These are phyloP conservation scores for Colletotrichum navitas DNA, from an alignment of 2,329 filamentous ascomycete species.

Conservation along the genomic window DNA sequence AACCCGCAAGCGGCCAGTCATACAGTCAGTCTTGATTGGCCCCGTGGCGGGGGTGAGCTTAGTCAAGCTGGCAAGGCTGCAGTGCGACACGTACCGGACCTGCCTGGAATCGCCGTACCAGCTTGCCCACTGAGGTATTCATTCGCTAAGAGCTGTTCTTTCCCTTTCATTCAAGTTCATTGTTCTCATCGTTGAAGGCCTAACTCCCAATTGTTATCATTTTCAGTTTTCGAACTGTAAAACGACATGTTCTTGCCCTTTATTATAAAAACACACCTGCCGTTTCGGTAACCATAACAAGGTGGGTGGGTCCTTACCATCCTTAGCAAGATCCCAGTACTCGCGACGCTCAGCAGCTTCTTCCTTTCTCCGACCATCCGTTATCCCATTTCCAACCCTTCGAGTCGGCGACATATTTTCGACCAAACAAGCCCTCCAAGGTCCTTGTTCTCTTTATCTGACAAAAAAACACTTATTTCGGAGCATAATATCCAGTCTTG, in stretches of 20 bases:
- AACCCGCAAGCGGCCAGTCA: conserved; percentile 38
- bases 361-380: not conserved
- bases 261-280: not conserved
- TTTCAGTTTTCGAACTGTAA: not conserved
- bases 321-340: conserved; percentile 10
- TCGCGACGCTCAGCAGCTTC: conserved; percentile 29
- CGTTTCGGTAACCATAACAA: not conserved
- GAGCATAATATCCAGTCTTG: not conserved
- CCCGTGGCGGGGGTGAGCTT: conserved; percentile 27
- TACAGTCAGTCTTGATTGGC: conserved; percentile 32
- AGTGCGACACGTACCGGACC: conserved; percentile 42
- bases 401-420: not conserved
- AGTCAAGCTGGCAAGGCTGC: conserved; percentile 41
- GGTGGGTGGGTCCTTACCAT: conserved; percentile 11
- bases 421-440: no score
- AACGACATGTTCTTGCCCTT: not conserved
- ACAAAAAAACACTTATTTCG: not conserved
- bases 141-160: not conserved
- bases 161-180: no score
- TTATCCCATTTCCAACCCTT: not conserved
- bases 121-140: not conserved
- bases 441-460: no score
- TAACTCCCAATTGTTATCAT: not conserved
- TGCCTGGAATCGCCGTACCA: conserved; percentile 21
- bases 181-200: not conserved